A percentile compares a stretch with the other conserved stretches of the same genome.
Evolutionary conservation across 139 green algal genomes (phyloP).

Genomic region (Asterochloris erici): DNA sequence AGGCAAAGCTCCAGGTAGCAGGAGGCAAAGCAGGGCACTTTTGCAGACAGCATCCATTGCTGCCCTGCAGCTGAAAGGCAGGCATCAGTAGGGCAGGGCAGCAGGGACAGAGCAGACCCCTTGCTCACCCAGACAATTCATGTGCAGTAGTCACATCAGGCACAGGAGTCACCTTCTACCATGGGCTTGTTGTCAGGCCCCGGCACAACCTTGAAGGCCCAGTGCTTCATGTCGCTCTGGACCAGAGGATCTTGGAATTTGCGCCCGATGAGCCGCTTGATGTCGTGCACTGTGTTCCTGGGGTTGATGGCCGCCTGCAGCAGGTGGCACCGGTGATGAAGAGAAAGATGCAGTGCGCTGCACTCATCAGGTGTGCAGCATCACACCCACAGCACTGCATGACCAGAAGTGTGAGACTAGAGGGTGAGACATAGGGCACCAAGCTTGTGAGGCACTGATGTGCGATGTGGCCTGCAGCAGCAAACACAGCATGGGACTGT

Average conservation of each 20-base stretch:
- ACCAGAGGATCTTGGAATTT: slow-evolving; percentile 81
- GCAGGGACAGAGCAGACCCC: not conserved
- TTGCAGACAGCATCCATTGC: too few relatives aligned
- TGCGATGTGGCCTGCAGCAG: too few relatives aligned
- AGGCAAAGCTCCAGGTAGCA: not conserved
- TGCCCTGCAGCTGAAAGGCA: too few relatives aligned
- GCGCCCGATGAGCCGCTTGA: slow-evolving; percentile 96
- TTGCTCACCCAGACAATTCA: not conserved
- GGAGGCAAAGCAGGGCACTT: not conserved
- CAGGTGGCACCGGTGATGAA: too few relatives aligned
- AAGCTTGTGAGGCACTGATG: too few relatives aligned
- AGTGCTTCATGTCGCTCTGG: slow-evolving; percentile 92
- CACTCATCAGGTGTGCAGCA: too few relatives aligned
- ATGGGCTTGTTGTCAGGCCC: slow-evolving; percentile 85
- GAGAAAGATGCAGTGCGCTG: too few relatives aligned
- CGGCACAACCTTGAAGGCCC: slow-evolving; percentile 75
- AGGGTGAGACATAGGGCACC: too few relatives aligned
- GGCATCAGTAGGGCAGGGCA: not conserved
- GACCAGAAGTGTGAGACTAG: too few relatives aligned
- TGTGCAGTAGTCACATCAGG: not conserved
- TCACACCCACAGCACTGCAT: too few relatives aligned
- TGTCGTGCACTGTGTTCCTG: slow-evolving; percentile 97
- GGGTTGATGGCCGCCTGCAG: slow-evolving; percentile 80
- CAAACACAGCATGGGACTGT: too few relatives aligned
- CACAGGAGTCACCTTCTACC: slow-evolving; percentile 52